A percentile compares a stretch with the other conserved stretches of the same genome.
Conservation (phyloP, 805 yeast genomes). For the Pichia rugopelliculosa region DNA sequence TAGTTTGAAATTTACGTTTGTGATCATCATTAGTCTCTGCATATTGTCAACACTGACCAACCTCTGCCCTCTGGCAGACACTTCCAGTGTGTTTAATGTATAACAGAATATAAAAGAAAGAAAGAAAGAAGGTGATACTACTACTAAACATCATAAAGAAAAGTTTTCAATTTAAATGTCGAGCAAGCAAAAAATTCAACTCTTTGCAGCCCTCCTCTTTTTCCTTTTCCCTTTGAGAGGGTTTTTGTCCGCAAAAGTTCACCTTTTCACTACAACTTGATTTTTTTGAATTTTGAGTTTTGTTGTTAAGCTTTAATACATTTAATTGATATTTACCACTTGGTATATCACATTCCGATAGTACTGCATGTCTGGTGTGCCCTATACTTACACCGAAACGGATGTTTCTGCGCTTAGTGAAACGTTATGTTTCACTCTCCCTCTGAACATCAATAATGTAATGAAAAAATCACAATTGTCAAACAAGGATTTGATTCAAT, state of each 20-base stretch:
- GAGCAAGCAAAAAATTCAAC: no score
- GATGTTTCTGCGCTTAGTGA: neutral
- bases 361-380: neutral
- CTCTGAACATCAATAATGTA: conserved; percentile 7
- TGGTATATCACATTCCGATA: neutral
- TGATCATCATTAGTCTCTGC: conserved; percentile 35
- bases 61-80: neutral
- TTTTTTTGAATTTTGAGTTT: no score
- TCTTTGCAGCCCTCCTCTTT: no score
- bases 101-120: no score
- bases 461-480: conserved; percentile 4
- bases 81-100: neutral
- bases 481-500: neutral
- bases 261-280: no score
- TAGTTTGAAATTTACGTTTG: conserved; percentile 50
- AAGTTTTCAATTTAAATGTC: no score
- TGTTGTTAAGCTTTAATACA: no score
- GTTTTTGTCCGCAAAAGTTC: no score
- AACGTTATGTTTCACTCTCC: neutral
- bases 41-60: neutral
- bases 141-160: no score
- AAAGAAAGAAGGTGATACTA: no score
- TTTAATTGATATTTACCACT: no score
- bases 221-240: no score
- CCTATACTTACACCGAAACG: neutral